phyloP scores from a whole-genome alignment of 2,329 filamentous ascomycete species.

The Truncatella angustata region DNA sequence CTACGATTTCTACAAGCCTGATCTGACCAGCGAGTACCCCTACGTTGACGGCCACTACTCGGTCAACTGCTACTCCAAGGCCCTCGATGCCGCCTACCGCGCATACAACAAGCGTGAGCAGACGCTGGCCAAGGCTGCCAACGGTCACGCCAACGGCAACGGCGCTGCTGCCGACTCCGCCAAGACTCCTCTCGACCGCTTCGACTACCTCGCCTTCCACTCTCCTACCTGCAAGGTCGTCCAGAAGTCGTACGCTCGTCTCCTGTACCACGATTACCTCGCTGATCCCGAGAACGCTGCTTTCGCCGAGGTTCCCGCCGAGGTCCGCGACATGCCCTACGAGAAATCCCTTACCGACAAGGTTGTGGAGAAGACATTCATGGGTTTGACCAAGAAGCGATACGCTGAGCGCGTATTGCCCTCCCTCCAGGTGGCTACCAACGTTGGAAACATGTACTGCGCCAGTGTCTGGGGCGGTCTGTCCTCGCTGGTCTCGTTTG shows the following conservation, averaged over 20 bases:
- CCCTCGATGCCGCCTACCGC: conserved; percentile 77
- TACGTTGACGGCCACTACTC: conserved; percentile 84
- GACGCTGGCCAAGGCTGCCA: conserved; percentile 45
- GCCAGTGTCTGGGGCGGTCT: conserved; percentile 75
- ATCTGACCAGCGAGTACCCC: conserved; percentile 83
- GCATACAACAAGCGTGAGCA: conserved; percentile 75
- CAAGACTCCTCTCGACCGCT: conserved; percentile 72
- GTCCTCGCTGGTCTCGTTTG: conserved; percentile 64
- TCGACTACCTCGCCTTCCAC: conserved; percentile 83
- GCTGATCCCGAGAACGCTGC: conserved; percentile 62
- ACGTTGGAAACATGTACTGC: conserved; percentile 70
- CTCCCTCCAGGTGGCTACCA: conserved; percentile 71
- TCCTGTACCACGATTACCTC: conserved; percentile 85
- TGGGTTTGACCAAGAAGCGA: conserved; percentile 79
- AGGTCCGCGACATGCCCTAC: conserved; percentile 77
- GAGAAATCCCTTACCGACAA: conserved; percentile 78
- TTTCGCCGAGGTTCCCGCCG: conserved; percentile 73
- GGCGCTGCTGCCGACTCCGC: conserved; percentile 55
- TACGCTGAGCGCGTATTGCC: conserved; percentile 77
- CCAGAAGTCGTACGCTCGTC: conserved; percentile 78
- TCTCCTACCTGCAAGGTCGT: conserved; percentile 86
- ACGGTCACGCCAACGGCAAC: conserved; percentile 52
- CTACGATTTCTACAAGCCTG: conserved; percentile 90
- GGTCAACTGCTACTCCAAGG: conserved; percentile 76
- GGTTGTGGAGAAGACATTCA: conserved; percentile 82